phyloP scores from a whole-genome alignment of 1,139 yeast species.

The Yamadazyma trypodendri region DNA sequence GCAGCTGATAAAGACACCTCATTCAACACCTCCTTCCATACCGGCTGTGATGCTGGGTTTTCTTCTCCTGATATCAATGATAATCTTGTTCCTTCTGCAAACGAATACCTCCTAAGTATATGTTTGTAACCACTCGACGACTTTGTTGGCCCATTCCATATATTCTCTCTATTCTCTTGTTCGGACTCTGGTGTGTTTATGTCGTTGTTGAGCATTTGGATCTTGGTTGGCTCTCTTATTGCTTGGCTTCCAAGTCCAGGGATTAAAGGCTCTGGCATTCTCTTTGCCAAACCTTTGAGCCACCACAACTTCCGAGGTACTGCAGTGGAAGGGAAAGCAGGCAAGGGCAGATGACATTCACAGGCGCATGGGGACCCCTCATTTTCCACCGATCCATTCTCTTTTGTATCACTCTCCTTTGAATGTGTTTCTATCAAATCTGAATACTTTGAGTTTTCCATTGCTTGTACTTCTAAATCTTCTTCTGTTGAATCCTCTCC shows the following conservation, averaged over 20 bases:
- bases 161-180: not conserved
- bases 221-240: not conserved
- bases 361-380: not conserved
- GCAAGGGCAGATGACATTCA: slow-evolving; percentile 4
- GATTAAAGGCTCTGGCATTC: not conserved
- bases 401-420: too few relatives aligned
- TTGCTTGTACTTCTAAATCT: not conserved
- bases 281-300: not conserved
- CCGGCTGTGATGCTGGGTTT: not conserved
- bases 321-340: not conserved
- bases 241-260: not conserved
- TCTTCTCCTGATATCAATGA: too few relatives aligned
- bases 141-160: too few relatives aligned
- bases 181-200: not conserved
- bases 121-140: not conserved
- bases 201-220: slow-evolving; percentile 2
- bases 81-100: slow-evolving; percentile 6
- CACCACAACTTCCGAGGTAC: too few relatives aligned
- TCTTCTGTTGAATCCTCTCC: too few relatives aligned
- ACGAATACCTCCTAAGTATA: slow-evolving; percentile 6
- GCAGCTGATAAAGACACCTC: slow-evolving; percentile 54
- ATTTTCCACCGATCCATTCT: too few relatives aligned
- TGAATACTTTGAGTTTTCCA: too few relatives aligned
- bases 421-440: too few relatives aligned
- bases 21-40: slow-evolving; percentile 44